phyloP scores from a whole-genome alignment of 257 asterid genomes.

The Plantago major region DNA sequence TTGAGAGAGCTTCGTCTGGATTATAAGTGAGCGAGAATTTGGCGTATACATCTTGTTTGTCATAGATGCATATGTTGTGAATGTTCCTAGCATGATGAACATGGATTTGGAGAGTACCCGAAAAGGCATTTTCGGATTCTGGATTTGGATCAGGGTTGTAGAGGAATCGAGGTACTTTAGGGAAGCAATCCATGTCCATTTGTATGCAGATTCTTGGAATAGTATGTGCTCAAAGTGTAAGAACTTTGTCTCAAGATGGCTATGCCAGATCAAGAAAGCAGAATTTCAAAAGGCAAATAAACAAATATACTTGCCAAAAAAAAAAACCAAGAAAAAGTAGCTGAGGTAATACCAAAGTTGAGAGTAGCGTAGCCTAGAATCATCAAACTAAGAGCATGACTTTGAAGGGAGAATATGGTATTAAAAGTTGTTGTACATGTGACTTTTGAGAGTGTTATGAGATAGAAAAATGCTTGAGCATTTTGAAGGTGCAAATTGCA shows the following conservation, averaged over 20 bases:
- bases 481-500: not conserved
- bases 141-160: constrained; percentile 29
- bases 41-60: constrained; percentile 64
- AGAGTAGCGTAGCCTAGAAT: constrained; percentile 5
- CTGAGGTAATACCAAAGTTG: not conserved
- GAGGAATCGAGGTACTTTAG: constrained; percentile 27
- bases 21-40: constrained; percentile 65
- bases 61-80: constrained; percentile 70
- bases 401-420: constrained; percentile 26
- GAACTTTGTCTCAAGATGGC: no score
- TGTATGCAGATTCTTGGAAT: constrained; percentile 8
- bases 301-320: not conserved
- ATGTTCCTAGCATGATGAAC: constrained; percentile 67
- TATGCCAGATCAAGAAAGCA: not conserved
- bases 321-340: not conserved
- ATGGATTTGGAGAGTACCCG: constrained; percentile 46
- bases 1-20: constrained; percentile 49
- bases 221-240: not conserved
- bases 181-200: constrained; percentile 34
- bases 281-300: constrained; percentile 6
- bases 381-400: constrained; percentile 25
- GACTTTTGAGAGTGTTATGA: not conserved
- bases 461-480: constrained; percentile 4
- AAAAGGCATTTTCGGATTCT: constrained; percentile 28
- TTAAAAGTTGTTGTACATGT: not conserved